phyloP scores from a whole-genome alignment of 805 yeast genomes.

The Clavispora fructus region DNA sequence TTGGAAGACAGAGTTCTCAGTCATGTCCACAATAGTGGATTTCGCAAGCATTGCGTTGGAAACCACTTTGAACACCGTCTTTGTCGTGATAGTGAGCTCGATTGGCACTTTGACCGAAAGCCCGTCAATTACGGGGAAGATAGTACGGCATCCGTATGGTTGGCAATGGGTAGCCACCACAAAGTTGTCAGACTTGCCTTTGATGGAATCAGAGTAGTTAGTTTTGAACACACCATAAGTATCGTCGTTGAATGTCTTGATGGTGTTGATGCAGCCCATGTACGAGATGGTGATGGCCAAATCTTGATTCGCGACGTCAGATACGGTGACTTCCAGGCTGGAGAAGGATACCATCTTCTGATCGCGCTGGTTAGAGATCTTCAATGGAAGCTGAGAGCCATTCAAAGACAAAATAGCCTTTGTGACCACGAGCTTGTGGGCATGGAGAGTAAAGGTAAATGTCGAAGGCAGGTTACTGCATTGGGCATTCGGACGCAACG shows the following conservation, averaged over 20 bases:
- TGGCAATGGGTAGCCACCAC: constrained; percentile 69
- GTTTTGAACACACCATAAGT: constrained; percentile 69
- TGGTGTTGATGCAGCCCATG: constrained; percentile 47
- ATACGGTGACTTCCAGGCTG: constrained; percentile 10
- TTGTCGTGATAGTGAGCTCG: constrained; percentile 44
- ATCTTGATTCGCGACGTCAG: constrained; percentile 8
- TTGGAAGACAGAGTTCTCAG: constrained; percentile 26
- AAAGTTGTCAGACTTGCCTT: constrained; percentile 46
- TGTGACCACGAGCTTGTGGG: constrained; percentile 37
- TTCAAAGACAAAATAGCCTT: constrained; percentile 19
- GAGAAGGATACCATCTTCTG: constrained; percentile 30
- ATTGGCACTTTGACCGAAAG: constrained; percentile 49
- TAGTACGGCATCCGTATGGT: constrained; percentile 56
- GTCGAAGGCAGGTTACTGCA: not conserved
- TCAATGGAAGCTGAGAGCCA: constrained; percentile 14
- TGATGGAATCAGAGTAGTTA: constrained; percentile 47
- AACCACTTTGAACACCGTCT: constrained; percentile 42
- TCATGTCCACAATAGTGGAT: constrained; percentile 12
- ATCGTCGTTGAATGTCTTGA: constrained; percentile 48
- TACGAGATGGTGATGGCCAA: constrained; percentile 29
- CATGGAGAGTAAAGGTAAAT: constrained; percentile 30
- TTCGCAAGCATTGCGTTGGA: constrained; percentile 41
- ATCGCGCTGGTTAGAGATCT: constrained; percentile 36
- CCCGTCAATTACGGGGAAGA: constrained; percentile 72
- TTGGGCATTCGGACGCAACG: constrained; percentile 20